Evolutionary conservation across 2,329 filamentous ascomycete species (phyloP).

Genomic region (Phialocephala sp.): DNA sequence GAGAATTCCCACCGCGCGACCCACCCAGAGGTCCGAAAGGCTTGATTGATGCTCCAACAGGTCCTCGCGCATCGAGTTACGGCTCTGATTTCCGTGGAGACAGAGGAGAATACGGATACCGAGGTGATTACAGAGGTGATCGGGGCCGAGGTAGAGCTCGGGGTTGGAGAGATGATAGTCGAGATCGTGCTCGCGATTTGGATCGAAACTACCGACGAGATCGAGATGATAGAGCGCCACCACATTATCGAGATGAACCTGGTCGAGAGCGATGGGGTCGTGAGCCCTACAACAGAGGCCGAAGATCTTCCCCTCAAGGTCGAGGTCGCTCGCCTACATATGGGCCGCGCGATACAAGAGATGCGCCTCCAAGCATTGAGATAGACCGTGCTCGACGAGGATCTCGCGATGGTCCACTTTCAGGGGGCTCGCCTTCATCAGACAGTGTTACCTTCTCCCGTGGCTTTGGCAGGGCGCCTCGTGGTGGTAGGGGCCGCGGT

Average conservation of each 20-base stretch:
- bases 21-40: slow-evolving; percentile 84
- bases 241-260: background rate
- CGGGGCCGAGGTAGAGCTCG: slow-evolving; percentile 49
- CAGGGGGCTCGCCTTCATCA: slow-evolving; percentile 72
- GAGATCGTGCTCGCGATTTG: slow-evolving; percentile 57
- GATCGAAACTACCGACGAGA: slow-evolving; percentile 59
- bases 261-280: slow-evolving; percentile 33
- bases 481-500: slow-evolving; percentile 54
- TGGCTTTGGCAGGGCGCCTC: slow-evolving; percentile 56
- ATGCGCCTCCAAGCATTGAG: slow-evolving; percentile 67
- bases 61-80: slow-evolving; percentile 71
- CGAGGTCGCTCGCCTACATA: slow-evolving; percentile 71
- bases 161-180: slow-evolving; percentile 63
- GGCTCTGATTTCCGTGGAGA: slow-evolving; percentile 62
- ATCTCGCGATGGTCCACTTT: slow-evolving; percentile 75
- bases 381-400: slow-evolving; percentile 69
- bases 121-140: slow-evolving; percentile 59
- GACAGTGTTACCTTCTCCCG: slow-evolving; percentile 55
- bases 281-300: slow-evolving; percentile 53
- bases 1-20: slow-evolving; percentile 61
- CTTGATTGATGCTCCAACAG: slow-evolving; percentile 66
- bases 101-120: slow-evolving; percentile 56
- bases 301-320: slow-evolving; percentile 64
- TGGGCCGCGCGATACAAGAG: slow-evolving; percentile 55
- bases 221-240: slow-evolving; percentile 58